Percentiles rank a stretch among this genome's conserved stretches.
phyloP scores from a whole-genome alignment of 176 grass and related monocot genomes.

The Tuctoria greenei region DNA sequence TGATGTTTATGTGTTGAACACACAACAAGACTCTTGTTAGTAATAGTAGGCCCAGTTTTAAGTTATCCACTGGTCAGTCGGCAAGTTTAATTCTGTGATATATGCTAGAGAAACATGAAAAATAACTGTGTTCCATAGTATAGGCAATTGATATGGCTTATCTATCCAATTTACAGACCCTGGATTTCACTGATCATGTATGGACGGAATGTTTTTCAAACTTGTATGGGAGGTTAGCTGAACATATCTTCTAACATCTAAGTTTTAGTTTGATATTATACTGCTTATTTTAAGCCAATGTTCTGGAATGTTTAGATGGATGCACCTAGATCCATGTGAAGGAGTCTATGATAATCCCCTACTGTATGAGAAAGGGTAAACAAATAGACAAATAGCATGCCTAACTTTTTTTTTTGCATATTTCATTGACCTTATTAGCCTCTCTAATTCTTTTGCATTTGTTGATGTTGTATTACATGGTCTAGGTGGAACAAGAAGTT shows the following conservation, averaged over 20 bases:
- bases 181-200: slow-evolving; percentile 96
- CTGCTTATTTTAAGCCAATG: slow-evolving; percentile 29
- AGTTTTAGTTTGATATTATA: slow-evolving; percentile 23
- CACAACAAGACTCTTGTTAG: background rate
- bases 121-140: background rate
- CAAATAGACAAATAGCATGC: background rate
- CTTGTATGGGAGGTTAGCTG: slow-evolving; percentile 71
- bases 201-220: slow-evolving; percentile 94
- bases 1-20: background rate
- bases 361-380: slow-evolving; percentile 92
- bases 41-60: background rate
- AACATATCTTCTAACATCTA: slow-evolving; percentile 19
- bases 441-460: slow-evolving; percentile 27
- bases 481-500: slow-evolving; percentile 95
- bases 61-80: background rate
- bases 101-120: slow-evolving; percentile 9
- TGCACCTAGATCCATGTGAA: slow-evolving; percentile 99
- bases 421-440: slow-evolving; percentile 13
- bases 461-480: slow-evolving; percentile 34
- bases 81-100: slow-evolving; percentile 17
- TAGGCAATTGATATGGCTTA: slow-evolving; percentile 22
- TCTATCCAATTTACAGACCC: slow-evolving; percentile 56
- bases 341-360: slow-evolving; percentile 90
- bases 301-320: slow-evolving; percentile 78
- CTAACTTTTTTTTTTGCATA: slow-evolving; percentile 40